phyloP scores from a whole-genome alignment of 371 early-diverging fungal genomes.

The Mortierella polycephala region DNA sequence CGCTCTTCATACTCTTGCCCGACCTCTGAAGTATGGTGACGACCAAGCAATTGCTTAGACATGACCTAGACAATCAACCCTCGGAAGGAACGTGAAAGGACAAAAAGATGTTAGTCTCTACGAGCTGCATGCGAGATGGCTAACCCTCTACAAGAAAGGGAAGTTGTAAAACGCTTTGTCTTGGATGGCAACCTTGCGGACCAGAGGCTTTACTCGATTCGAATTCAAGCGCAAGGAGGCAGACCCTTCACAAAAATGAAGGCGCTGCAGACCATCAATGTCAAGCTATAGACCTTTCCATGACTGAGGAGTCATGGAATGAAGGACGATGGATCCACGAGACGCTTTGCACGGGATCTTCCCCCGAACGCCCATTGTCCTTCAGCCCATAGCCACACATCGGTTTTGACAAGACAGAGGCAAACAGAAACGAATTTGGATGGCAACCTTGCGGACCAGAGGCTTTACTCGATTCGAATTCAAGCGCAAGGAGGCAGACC shows the following conservation, averaged over 20 bases:
- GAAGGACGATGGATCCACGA: conserved; percentile 18
- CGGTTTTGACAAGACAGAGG: conserved; percentile 9
- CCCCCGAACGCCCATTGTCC: conserved; percentile 23
- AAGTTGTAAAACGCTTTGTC: too few species aligned
- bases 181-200: conserved; percentile 44
- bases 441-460: conserved; percentile 37
- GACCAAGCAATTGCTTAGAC: too few species aligned
- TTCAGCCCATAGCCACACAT: conserved; percentile 8
- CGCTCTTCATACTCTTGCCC: conserved; percentile 2
- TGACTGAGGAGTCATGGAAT: conserved; percentile 8
- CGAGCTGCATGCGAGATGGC: too few species aligned
- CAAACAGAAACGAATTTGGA: too few species aligned
- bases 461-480: conserved; percentile 45
- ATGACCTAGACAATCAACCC: too few species aligned
- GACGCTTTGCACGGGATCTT: conserved; percentile 15
- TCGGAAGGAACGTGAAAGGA: too few species aligned
- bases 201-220: conserved; percentile 38
- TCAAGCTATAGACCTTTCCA: conserved; percentile 18
- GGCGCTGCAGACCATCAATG: conserved; percentile 43
- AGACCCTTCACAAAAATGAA: conserved; percentile 32
- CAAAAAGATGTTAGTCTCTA: too few species aligned
- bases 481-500: conserved; percentile 44
- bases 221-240: conserved; percentile 47
- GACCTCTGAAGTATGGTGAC: too few species aligned
- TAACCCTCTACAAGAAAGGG: too few species aligned